These are phyloP conservation scores for Daldinia loculata DNA, from an alignment of 495 filamentous ascomycete genomes.

Conservation along the genomic window DNA sequence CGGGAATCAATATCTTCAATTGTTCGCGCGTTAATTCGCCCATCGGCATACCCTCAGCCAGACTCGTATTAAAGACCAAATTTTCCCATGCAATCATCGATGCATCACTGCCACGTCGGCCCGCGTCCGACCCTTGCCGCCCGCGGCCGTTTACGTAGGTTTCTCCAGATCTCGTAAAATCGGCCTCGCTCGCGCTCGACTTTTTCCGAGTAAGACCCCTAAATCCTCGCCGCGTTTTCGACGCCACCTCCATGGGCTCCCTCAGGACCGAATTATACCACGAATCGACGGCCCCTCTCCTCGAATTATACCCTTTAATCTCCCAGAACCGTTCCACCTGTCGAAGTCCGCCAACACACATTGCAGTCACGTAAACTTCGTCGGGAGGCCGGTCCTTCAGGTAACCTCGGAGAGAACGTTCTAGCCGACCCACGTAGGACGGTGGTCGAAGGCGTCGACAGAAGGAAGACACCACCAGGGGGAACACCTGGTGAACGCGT, in stretches of 20 bases:
- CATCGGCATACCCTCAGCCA: constrained; percentile 65
- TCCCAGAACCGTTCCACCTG: constrained; percentile 66
- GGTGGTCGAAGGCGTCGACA: constrained; percentile 63
- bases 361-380: constrained; percentile 62
- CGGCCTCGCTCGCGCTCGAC: constrained; percentile 39
- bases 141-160: constrained; percentile 26
- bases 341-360: constrained; percentile 63
- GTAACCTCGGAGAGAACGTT: constrained; percentile 65
- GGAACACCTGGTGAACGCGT: constrained; percentile 64
- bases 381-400: constrained; percentile 63
- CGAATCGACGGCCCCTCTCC: constrained; percentile 60
- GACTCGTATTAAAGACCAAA: constrained; percentile 60
- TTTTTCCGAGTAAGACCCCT: constrained; percentile 61
- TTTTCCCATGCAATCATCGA: constrained; percentile 51
- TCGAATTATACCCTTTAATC: constrained; percentile 64
- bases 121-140: constrained; percentile 42
- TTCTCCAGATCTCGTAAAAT: constrained; percentile 34
- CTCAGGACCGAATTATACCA: constrained; percentile 61
- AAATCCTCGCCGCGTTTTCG: constrained; percentile 58
- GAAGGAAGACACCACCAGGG: constrained; percentile 64
- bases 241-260: constrained; percentile 50
- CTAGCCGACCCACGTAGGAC: constrained; percentile 63
- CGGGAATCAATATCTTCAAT: constrained; percentile 55
- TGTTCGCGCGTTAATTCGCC: constrained; percentile 56
- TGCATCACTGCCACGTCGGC: constrained; percentile 45